Conservation (phyloP, 1,284 basidiomycete species). For the Lentinus polychrous region DNA sequence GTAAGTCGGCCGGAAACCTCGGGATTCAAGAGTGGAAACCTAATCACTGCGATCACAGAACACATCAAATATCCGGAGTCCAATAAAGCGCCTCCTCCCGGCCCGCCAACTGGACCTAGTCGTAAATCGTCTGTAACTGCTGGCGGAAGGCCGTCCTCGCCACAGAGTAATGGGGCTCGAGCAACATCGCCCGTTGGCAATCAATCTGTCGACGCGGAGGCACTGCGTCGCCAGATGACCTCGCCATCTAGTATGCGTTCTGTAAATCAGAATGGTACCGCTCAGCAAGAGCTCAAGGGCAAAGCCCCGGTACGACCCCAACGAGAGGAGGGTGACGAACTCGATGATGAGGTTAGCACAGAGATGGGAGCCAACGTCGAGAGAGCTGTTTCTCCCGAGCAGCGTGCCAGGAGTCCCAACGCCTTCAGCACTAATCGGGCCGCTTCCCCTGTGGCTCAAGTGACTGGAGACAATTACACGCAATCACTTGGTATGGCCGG, state of each 20-base stretch:
- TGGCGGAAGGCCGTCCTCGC: conserved; percentile 13
- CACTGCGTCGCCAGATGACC: conserved; percentile 50
- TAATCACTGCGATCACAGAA: conserved; percentile 37
- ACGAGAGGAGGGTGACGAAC: conserved; percentile 60
- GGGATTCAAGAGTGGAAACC: neutral
- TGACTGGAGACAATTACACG: conserved; percentile 30
- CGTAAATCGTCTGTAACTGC: conserved; percentile 36
- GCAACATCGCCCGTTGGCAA: conserved; percentile 51
- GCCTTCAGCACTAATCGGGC: conserved; percentile 35
- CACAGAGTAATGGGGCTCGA: conserved; percentile 33
- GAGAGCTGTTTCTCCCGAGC: conserved; percentile 49
- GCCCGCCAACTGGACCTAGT: conserved; percentile 26
- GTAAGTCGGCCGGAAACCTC: conserved; percentile 39
- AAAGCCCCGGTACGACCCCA: conserved; percentile 53
- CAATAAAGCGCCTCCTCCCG: conserved; percentile 40
- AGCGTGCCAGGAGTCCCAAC: conserved; percentile 55
- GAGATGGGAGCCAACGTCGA: conserved; percentile 36
- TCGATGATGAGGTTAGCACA: conserved; percentile 44
- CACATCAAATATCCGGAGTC: conserved; percentile 93
- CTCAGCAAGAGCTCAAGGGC: conserved; percentile 35
- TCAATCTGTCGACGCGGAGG: conserved; percentile 39
- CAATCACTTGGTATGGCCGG: conserved; percentile 46
- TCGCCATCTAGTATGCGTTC: conserved; percentile 44
- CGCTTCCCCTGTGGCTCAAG: conserved; percentile 41
- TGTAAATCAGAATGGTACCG: conserved; percentile 39